Conservation (phyloP, 345 rosid genomes). For the Eucalyptus paniculata region DNA sequence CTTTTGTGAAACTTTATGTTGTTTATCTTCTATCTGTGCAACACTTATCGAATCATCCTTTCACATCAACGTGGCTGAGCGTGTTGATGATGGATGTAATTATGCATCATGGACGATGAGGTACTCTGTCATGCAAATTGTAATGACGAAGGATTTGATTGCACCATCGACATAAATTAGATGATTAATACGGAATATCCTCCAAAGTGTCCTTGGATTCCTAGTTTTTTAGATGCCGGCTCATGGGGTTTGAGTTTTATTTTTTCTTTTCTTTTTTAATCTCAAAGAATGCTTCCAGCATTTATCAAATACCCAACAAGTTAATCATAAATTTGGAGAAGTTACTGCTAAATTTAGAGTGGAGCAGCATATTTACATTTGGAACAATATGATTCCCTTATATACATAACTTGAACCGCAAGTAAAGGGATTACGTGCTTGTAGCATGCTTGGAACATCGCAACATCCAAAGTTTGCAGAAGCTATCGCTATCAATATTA, state of each 20-base stretch:
- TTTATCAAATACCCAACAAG: background rate
- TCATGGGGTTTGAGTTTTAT: background rate
- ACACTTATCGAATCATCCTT: rapidly evolving
- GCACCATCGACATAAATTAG: background rate
- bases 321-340: too few relatives aligned
- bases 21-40: background rate
- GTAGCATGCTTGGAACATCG: background rate
- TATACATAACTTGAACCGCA: background rate
- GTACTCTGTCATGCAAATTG: background rate
- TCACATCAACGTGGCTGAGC: background rate
- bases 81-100: background rate
- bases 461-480: background rate
- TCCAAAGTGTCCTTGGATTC: background rate
- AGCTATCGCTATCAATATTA: background rate
- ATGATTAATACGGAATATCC: background rate
- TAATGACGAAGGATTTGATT: background rate
- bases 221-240: background rate
- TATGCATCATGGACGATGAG: background rate
- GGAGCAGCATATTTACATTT: too few relatives aligned
- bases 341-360: background rate
- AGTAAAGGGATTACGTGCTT: background rate
- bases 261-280: too few relatives aligned
- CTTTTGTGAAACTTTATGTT: background rate
- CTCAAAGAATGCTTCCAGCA: background rate
- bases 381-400: background rate